Base-by-base conservation (phyloP, 2,329 filamentous ascomycete genomes). In the Ophiostoma montium region DNA sequence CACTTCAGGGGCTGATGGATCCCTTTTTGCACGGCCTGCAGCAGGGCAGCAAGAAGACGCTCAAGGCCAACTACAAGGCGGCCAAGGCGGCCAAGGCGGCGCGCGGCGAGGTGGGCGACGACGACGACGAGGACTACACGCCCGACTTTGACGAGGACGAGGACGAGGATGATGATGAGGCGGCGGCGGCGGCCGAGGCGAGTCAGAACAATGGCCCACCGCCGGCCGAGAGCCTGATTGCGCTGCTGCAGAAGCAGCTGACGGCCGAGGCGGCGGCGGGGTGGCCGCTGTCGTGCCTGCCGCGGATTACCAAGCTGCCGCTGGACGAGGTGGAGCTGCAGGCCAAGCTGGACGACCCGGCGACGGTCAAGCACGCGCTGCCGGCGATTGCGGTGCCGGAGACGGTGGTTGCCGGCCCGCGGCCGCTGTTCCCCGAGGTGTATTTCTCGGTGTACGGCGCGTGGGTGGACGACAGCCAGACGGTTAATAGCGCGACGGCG, bases 401-500 rank as follows among this genome's bases (percentile, higher is more conserved):
- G 44, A 79, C 80, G 1, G 80, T 95, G 49, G 74, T 80, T 49
- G 75, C 84, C 30, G 90, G 89, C 1, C 71, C 82, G 9, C 79
- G 80, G 47, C 74, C 86, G 2, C 71, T 95, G 41, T 95, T 95
- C 62, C 92, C 92, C 0, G 92, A 98, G 65, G 75, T 95, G 21
- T 95, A 88, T 67, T 84, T 94, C 62, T 96, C 92, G 1, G 86
- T 96, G 45, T 98, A 94, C 61, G 53, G 52, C 7, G 53, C 55
- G 4, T 53, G 52, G 44, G 52, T 48, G 15, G 46, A 51, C 33
- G 47, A 50, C 31, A 35, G 35, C 27, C 46, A 48, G 30, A 38
- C 27, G 31, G 33, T 43, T 3, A 47, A 32, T 9, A 50, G 43
- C 30, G 41, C 43, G 23, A 33, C 46, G 43, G 42, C 42, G n/a